These are phyloP conservation scores for Oleoguttula mirabilis DNA, from an alignment of 495 filamentous ascomycete species.

Conservation along the genomic window DNA sequence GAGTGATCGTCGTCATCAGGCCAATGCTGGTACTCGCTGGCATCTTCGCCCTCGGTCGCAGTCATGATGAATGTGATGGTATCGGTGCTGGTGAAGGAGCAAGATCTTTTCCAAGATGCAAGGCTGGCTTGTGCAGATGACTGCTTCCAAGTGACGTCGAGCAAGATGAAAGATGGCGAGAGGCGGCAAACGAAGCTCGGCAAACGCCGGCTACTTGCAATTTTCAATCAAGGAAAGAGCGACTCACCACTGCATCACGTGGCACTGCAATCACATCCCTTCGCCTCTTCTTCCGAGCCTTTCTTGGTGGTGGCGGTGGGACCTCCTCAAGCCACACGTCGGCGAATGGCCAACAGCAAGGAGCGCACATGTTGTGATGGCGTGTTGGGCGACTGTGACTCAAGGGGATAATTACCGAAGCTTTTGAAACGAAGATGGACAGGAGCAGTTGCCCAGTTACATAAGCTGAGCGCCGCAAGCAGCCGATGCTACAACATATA, in stretches of 20 bases:
- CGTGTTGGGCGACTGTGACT: too few relatives aligned
- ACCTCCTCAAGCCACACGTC: slow-evolving; percentile 27
- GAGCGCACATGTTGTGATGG: slow-evolving; percentile 24
- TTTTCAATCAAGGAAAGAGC: not conserved
- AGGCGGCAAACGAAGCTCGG: not conserved
- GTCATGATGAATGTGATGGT: slow-evolving; percentile 5
- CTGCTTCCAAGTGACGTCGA: not conserved
- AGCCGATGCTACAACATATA: too few relatives aligned
- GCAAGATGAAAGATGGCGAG: not conserved
- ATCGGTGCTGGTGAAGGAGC: not conserved
- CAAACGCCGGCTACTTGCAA: not conserved
- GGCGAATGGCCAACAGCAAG: slow-evolving; percentile 29
- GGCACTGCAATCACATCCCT: not conserved
- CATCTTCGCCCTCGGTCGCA: slow-evolving; percentile 1
- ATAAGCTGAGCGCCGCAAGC: too few relatives aligned
- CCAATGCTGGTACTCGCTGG: slow-evolving; percentile 19
- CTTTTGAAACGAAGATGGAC: too few relatives aligned
- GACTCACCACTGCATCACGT: slow-evolving; percentile 1
- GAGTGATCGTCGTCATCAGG: slow-evolving; percentile 10
- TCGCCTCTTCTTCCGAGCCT: not conserved
- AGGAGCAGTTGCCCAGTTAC: too few relatives aligned
- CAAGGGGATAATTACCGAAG: too few relatives aligned
- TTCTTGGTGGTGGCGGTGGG: not conserved
- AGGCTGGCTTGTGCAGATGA: not conserved
- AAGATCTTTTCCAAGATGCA: not conserved